phyloP scores from a whole-genome alignment of 176 grass and related monocot genomes.

The Zoysia pacifica region DNA sequence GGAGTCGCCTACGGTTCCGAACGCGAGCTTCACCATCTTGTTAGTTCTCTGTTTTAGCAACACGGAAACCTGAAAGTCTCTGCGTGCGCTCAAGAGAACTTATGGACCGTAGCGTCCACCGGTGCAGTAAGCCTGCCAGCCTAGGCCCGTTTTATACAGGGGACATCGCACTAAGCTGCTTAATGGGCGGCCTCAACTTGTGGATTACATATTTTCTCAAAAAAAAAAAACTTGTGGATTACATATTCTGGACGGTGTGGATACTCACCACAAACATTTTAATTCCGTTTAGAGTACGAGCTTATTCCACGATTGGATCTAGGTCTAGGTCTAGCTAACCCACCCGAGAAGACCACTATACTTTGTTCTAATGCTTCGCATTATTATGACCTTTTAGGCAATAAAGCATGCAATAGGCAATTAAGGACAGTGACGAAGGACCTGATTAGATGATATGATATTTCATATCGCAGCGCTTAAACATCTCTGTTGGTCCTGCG shows the following conservation, averaged over 20 bases:
- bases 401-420: slow-evolving; percentile 5
- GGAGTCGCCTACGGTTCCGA: slow-evolving; percentile 76
- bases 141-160: slow-evolving; percentile 57
- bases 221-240: slow-evolving; percentile 27
- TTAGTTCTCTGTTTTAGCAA: slow-evolving; percentile 7
- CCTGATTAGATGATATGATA: slow-evolving; percentile 30
- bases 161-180: slow-evolving; percentile 11
- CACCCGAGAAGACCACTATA: slow-evolving; percentile 53
- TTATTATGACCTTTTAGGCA: slow-evolving; percentile 19
- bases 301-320: slow-evolving; percentile 40
- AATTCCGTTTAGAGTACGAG: slow-evolving; percentile 21
- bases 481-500: not conserved
- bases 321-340: not conserved
- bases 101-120: not conserved
- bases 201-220: slow-evolving; percentile 32
- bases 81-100: slow-evolving; percentile 1
- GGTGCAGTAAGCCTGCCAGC: slow-evolving; percentile 26
- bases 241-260: slow-evolving; percentile 59
- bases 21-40: slow-evolving; percentile 87
- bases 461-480: not conserved
- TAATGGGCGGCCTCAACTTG: slow-evolving; percentile 32
- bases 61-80: not conserved
- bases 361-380: slow-evolving; percentile 45
- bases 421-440: not conserved
- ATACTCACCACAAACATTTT: slow-evolving; percentile 35